These are phyloP conservation scores for Nigrospora sphaerica DNA, from an alignment of 2,329 filamentous ascomycete genomes.

Conservation along the genomic window DNA sequence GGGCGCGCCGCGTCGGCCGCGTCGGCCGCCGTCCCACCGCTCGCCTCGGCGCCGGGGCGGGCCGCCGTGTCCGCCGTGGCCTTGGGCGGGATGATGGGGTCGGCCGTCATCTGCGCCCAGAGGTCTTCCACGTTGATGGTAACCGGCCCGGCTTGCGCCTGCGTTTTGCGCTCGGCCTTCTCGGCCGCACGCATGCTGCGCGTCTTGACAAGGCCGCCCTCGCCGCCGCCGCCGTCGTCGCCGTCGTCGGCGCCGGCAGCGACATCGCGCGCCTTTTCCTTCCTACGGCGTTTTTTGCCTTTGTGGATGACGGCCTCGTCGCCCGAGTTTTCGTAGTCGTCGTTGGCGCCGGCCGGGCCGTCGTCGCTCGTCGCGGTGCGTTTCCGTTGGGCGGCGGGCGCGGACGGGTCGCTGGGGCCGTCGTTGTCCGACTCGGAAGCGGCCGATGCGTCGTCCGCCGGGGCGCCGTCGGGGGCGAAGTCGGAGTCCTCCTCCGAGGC, in stretches of 20 bases:
- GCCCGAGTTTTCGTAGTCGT: slow-evolving; percentile 60
- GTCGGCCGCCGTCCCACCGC: not conserved
- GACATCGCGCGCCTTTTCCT: slow-evolving; percentile 32
- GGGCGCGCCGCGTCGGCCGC: slow-evolving; percentile 5
- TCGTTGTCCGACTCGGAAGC: slow-evolving; percentile 43
- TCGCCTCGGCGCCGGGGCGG: not conserved
- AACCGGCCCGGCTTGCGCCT: slow-evolving; percentile 47
- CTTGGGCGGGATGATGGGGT: slow-evolving; percentile 24
- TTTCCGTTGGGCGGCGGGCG: slow-evolving; percentile 23
- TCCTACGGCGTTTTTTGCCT: slow-evolving; percentile 46
- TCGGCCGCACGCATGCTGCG: slow-evolving; percentile 61
- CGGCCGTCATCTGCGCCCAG: slow-evolving; percentile 59
- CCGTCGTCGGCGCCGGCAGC: slow-evolving; percentile 23
- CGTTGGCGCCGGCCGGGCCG: slow-evolving; percentile 25
- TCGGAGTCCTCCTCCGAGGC: slow-evolving; percentile 68
- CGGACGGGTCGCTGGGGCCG: slow-evolving; percentile 8
- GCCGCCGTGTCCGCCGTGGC: not conserved
- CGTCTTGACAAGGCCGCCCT: slow-evolving; percentile 64
- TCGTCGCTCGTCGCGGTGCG: slow-evolving; percentile 10
- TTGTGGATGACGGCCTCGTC: slow-evolving; percentile 63
- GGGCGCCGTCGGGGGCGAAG: slow-evolving; percentile 54
- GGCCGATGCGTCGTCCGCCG: slow-evolving; percentile 37
- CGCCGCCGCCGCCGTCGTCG: slow-evolving; percentile 48
- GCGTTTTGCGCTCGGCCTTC: slow-evolving; percentile 51
- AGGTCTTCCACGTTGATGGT: slow-evolving; percentile 67